These are phyloP conservation scores for Cupressus sempervirens DNA, from an alignment of 75 land plant species.

Conservation along the genomic window DNA sequence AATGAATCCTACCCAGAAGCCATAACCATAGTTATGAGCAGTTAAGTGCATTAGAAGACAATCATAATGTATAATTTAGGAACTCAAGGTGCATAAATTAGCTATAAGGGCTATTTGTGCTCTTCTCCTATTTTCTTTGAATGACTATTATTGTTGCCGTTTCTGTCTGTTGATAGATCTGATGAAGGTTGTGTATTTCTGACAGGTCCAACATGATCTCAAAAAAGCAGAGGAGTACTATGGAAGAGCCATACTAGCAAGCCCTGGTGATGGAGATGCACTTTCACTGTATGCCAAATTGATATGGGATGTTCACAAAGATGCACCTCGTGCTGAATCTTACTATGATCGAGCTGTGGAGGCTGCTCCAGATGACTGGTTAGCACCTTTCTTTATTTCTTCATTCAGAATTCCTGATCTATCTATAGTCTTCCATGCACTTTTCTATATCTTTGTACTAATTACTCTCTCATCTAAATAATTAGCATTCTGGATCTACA, in stretches of 20 bases:
- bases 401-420: background rate
- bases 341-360: constrained; percentile 56
- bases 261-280: constrained; percentile 39
- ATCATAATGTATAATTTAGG: no score
- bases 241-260: constrained; percentile 47
- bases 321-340: constrained; percentile 35
- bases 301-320: constrained; percentile 40
- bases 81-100: no score
- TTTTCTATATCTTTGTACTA: background rate
- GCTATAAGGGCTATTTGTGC: no score
- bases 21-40: no score
- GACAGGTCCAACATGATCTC: constrained; percentile 18
- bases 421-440: background rate
- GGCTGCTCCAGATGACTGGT: constrained; percentile 56
- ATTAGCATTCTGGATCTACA: background rate
- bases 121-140: no score
- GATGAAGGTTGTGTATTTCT: background rate
- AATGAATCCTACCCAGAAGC: no score
- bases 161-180: background rate
- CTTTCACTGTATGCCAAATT: constrained; percentile 45
- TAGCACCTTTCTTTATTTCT: background rate
- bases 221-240: constrained; percentile 43
- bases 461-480: background rate
- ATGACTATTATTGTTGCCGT: background rate
- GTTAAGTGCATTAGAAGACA: no score